Percentiles rank a stretch among this genome's conserved stretches.
phyloP scores from a whole-genome alignment of 192 early-diverging fungal genomes.

The Glomus cerebriforme region DNA sequence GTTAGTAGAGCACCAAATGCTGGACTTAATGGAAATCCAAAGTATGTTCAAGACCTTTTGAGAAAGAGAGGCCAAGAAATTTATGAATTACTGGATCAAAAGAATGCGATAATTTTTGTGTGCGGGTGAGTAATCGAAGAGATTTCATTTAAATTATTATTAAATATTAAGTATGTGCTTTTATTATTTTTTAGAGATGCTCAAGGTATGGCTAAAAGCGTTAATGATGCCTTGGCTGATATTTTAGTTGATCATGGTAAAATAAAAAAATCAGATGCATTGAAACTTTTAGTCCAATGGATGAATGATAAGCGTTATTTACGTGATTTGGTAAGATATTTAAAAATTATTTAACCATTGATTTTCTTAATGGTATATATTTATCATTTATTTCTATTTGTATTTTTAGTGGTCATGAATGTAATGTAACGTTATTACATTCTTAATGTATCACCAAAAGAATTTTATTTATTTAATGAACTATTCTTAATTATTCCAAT shows the following conservation, averaged over 20 bases:
- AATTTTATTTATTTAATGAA: no score
- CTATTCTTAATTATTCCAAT: no score
- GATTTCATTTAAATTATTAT: neutral
- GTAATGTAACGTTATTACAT: no score
- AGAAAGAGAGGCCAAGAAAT: constrained; percentile 54
- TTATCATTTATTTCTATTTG: no score
- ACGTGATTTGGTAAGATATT: constrained; percentile 54
- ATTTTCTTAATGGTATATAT: no score
- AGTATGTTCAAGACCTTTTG: constrained; percentile 88
- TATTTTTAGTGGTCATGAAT: no score
- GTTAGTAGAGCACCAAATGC: constrained; percentile 63
- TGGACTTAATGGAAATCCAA: constrained; percentile 54
- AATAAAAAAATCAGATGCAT: constrained; percentile 51
- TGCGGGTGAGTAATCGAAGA: constrained; percentile 58
- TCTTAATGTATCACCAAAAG: no score
- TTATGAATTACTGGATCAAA: constrained; percentile 57
- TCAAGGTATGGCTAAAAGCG: constrained; percentile 86
- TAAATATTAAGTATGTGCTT: constrained; percentile 27
- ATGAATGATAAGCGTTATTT: constrained; percentile 66
- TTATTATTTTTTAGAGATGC: constrained; percentile 62
- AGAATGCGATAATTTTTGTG: constrained; percentile 71
- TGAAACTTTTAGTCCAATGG: constrained; percentile 64
- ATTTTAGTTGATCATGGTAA: constrained; percentile 57
- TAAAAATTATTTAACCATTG: neutral
- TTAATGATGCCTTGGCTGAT: constrained; percentile 74